Evolutionary conservation across 306 rosid genomes (phyloP), one percentile per base, ranked within the genome.

Genomic region (Corylus heterophylla): DNA sequence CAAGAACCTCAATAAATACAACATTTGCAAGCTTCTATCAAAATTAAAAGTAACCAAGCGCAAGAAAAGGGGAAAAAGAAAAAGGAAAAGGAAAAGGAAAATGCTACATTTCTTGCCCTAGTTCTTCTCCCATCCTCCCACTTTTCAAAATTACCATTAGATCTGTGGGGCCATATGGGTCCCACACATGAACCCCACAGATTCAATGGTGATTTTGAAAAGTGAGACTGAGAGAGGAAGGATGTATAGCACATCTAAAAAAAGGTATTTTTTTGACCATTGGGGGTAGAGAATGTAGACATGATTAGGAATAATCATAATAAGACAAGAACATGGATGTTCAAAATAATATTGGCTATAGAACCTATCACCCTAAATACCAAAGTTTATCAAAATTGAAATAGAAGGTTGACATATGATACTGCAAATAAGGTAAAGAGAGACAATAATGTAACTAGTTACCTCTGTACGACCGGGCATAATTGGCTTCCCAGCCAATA

Each of bases 381-480:
- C 29, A 45, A 47, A 47, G 69, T 42, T 12, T 42, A 63, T 10
- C 3, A 3, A 76, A 17, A 29, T 12, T 29, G n/a, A 27, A 31
- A 39, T 35, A 12, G 59, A 37, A 45, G 58, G 29, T 45, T 55
- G 58, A 78, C 76, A 37, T 47, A 12, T 27, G 58, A 73, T 48
- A 80, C 73, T 20, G 25, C 48, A 78, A 76, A 79, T 29, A 74
- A 77, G 74, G 55, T 63, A 54, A 37, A 11, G 42, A 78, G 78
- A 78, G 62, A 72, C 18, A 73, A 79, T 70, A 80, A 25, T 63
- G 66, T 56, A 66, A 83, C 44, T 68, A 71, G 63, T 80, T 83
- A 94, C 98, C 98, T 94, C 98, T 29, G 97, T 94, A 75, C 98
- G 97, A 64, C 98, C 98, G 44, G 98, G 98, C 97, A 94, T 94